These are phyloP conservation scores for Atkinsonella hypoxylon DNA, from an alignment of 2,329 filamentous ascomycete species.

Conservation along the genomic window DNA sequence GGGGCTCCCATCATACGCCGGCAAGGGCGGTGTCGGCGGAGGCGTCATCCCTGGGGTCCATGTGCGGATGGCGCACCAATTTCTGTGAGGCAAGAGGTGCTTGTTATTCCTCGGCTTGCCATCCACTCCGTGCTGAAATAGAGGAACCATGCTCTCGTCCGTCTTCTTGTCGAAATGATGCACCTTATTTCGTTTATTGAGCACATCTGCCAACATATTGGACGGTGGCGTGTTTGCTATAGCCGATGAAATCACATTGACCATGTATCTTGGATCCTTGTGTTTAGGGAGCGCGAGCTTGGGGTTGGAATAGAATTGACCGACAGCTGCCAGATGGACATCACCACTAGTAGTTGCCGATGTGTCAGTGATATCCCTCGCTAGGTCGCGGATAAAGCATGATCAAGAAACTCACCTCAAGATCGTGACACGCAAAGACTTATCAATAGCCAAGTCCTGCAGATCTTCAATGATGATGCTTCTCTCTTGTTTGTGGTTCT, in stretches of 20 bases:
- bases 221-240: constrained; percentile 89
- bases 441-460: constrained; percentile 85
- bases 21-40: constrained; percentile 48
- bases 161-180: constrained; percentile 65
- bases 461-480: constrained; percentile 80
- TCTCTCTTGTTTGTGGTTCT: constrained; percentile 84
- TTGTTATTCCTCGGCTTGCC: constrained; percentile 87
- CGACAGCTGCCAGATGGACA: constrained; percentile 83
- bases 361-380: neutral
- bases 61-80: constrained; percentile 87
- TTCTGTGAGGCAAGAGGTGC: constrained; percentile 73
- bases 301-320: constrained; percentile 89
- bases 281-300: constrained; percentile 73
- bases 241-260: constrained; percentile 85
- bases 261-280: constrained; percentile 91
- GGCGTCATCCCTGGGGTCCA: constrained; percentile 73
- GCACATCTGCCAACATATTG: constrained; percentile 75
- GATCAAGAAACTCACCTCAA: constrained; percentile 43
- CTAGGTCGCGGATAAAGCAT: neutral
- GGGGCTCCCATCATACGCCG: constrained; percentile 31
- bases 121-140: constrained; percentile 83
- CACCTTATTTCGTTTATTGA: constrained; percentile 85
- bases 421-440: constrained; percentile 83
- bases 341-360: constrained; percentile 51
- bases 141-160: constrained; percentile 89